Base-by-base conservation (phyloP, 192 early-diverging fungal species). In the Gamsiella multidivaricata region DNA sequence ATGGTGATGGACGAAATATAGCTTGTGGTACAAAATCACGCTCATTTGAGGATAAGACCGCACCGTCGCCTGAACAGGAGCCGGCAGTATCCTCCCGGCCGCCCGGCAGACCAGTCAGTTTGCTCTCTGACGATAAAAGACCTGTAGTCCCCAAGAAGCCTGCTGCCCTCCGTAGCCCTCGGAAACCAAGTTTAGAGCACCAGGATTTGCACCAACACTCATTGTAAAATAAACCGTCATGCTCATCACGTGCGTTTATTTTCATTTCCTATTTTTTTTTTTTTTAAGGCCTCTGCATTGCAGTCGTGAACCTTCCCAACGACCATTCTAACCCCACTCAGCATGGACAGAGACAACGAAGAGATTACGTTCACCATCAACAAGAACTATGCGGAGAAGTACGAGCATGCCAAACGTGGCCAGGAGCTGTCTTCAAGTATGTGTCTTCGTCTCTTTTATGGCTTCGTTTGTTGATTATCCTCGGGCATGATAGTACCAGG, bases 341-440 rank as follows among this genome's bases (percentile, higher is more conserved):
- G 20, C 53, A 71, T 71, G 69, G 59, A 58, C 34, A 63, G 52
- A 42, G 75, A 71, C 31, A 70, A 74, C 46, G 78, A 80, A 39
- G 56, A 64, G 20, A 31, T 84, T 34, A 41, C 74, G 33, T 47
- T 85, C 39, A 82, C 42, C 6, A 83, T 85, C 45, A 85, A 85
- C 58, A 60, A 81, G 54, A 54, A 74, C 25, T 85, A 84, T 80
- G 93, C 93, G 46, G 66, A 84, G 49, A 85, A 87, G 59, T 93
- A 91, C 72, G 90, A 90, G 46, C 45, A 82, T 15, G 80, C 71
- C 29, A 94, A 94, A 67, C 84, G 85, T 42, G 56, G 65, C 36
- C 90, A 94, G 65, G 92, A 93, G 68, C 60, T 91, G 23, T 82
- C 83, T 25, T 65, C 86, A 67, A 81, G 91, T 91, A 82, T 64